Base-by-base conservation (phyloP, 208 protist genomes). In the Leishmania turanica region DNA sequence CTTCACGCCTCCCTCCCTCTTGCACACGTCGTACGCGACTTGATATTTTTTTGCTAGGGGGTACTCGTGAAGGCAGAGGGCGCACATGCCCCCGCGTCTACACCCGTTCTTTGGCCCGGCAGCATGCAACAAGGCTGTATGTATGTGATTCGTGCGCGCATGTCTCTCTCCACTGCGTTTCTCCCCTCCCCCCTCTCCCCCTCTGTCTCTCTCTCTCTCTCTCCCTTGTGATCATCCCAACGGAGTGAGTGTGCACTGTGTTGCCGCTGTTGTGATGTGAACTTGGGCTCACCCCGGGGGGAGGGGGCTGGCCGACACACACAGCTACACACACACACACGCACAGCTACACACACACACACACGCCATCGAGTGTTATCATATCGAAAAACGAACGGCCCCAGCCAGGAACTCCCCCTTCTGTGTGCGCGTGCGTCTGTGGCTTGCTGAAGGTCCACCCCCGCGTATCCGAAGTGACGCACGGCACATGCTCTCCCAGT, bases 401-500 rank as follows among this genome's bases (percentile, higher is more conserved):
- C 37, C 11, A 19, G 40, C 24, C 42, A 70, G 37, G 65, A 21
- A n/a, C 65, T 11, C 21, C 11, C 37, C 5, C 8, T 15, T 70
- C 40, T 27, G 15, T n/a, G 62, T 64, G 58, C 2, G 58, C 27
- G 58, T 17, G 58, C 27, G 27, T 64, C 34, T 68, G 34, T 68
- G 1, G 27, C 34, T 15, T n/a, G 58, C 19, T 13, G 58, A 31
- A 64, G 27, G 7, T 3, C 27, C 31, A 37, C 13, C 13, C n/a
- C 13, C n/a, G 62, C 62, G 62, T 21, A n/a, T 40, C 13, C 13
- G 31, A n/a, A 8, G n/a, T 34, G 0, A 31, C 51, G 51, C 71
- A 47, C 71, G 19, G 56, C 56, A 51, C 31, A 97, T 97, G 94
- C 82, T 96, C 60, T 80, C 91, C 1, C 80, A 79, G 34, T 94